phyloP scores from a whole-genome alignment of 1,284 basidiomycete species.

The Mrakiaceae sp. region DNA sequence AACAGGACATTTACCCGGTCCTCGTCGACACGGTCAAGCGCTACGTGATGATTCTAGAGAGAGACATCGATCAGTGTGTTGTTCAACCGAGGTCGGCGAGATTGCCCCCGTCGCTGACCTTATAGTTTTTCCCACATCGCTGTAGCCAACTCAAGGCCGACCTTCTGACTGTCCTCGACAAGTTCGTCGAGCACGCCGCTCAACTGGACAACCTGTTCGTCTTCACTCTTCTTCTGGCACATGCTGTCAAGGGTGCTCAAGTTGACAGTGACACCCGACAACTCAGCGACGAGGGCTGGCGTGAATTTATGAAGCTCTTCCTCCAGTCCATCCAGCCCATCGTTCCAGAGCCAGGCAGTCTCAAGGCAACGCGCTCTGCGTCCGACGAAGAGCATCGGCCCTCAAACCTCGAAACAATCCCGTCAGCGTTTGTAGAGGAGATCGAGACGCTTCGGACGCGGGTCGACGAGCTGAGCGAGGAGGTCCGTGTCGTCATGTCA shows the following conservation, averaged over 20 bases:
- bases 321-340: constrained; percentile 52
- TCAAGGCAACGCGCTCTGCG: constrained; percentile 32
- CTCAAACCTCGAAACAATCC: constrained; percentile 9
- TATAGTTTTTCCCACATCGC: background rate
- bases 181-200: constrained; percentile 55
- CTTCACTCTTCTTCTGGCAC: too few relatives aligned
- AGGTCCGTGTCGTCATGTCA: constrained; percentile 39
- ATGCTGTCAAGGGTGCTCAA: too few relatives aligned
- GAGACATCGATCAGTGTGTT: constrained; percentile 50
- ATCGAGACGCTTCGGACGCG: constrained; percentile 48
- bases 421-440: constrained; percentile 47
- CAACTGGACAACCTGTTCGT: constrained; percentile 52
- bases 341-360: constrained; percentile 52
- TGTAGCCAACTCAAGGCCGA: constrained; percentile 53
- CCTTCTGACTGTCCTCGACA: constrained; percentile 50
- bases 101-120: background rate
- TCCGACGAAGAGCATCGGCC: constrained; percentile 37
- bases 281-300: constrained; percentile 54
- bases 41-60: constrained; percentile 46
- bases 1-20: constrained; percentile 25
- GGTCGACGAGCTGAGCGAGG: constrained; percentile 51
- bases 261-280: too few relatives aligned
- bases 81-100: background rate
- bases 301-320: constrained; percentile 50
- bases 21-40: constrained; percentile 39